Evolutionary conservation across 164 flowering plant genomes (phyloP).

Genomic region (Macadamia integrifolia): DNA sequence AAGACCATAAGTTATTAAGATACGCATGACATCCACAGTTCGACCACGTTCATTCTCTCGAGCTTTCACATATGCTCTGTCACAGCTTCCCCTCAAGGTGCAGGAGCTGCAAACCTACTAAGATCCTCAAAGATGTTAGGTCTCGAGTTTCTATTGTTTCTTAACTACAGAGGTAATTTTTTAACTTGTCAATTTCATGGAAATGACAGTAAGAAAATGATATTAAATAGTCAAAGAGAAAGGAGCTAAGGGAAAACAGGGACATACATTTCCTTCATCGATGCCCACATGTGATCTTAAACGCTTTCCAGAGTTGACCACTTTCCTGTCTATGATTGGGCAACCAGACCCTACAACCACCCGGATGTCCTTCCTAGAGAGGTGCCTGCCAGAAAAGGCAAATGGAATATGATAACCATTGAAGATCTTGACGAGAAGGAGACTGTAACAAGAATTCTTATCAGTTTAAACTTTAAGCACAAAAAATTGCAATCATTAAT

Average conservation of each 20-base stretch:
- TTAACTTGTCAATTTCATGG: neutral
- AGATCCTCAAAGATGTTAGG: slow-evolving; percentile 9
- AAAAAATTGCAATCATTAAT: too few relatives aligned
- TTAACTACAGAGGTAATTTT: neutral
- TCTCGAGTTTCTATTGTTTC: neutral
- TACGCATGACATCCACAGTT: slow-evolving; percentile 84
- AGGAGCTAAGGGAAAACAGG: neutral
- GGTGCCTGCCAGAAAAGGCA: slow-evolving; percentile 37
- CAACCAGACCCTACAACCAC: slow-evolving; percentile 64
- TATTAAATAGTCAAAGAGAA: neutral
- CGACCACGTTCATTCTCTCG: slow-evolving; percentile 61
- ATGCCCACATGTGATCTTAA: slow-evolving; percentile 68
- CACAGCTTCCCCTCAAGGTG: slow-evolving; percentile 74
- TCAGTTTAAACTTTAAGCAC: too few relatives aligned
- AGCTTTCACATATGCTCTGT: slow-evolving; percentile 75
- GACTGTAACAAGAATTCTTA: neutral
- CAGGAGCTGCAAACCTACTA: slow-evolving; percentile 81
- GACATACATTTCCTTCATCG: slow-evolving; percentile 73
- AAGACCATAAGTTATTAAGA: slow-evolving; percentile 68
- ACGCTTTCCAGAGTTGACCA: slow-evolving; percentile 89
- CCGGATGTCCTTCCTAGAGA: slow-evolving; percentile 61
- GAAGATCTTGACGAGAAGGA: neutral
- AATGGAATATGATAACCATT: neutral
- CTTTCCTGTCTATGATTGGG: slow-evolving; percentile 83
- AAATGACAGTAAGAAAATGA: neutral